phyloP scores from a whole-genome alignment of 306 rosid species.

The Begonia masoniana region DNA sequence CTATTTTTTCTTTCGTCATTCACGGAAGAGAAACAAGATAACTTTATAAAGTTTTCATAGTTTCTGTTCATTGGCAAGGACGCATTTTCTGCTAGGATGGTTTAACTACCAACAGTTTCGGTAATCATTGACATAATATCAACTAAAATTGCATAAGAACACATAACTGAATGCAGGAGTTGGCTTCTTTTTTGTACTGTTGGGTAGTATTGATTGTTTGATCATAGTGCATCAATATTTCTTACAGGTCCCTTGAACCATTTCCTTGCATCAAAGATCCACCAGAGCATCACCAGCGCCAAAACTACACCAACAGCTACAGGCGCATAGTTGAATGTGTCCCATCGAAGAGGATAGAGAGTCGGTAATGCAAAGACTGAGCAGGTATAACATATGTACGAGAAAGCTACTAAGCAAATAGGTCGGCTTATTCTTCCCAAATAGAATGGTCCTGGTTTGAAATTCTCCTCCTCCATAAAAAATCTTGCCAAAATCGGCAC shows the following conservation, averaged over 20 bases:
- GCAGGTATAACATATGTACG: conserved; percentile 17
- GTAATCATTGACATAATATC: too few species aligned
- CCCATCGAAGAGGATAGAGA: conserved; percentile 8
- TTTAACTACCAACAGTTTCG: too few species aligned
- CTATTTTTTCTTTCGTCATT: too few species aligned
- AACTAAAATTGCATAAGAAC: too few species aligned
- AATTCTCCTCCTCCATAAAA: conserved; percentile 14
- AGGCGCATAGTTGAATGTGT: conserved; percentile 15
- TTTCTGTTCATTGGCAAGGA: too few species aligned
- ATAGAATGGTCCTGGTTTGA: conserved; percentile 20
- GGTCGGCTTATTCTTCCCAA: conserved; percentile 15
- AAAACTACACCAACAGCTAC: conserved; percentile 6
- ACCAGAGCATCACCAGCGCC: conserved; percentile 14
- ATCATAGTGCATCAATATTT: conserved; percentile 9
- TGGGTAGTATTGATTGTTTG: too few species aligned
- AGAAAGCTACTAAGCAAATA: conserved; percentile 14
- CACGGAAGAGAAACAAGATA: too few species aligned
- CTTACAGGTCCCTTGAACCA: conserved; percentile 31
- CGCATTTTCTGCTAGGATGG: too few species aligned
- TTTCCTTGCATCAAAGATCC: conserved; percentile 18
- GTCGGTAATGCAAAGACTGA: conserved; percentile 17
- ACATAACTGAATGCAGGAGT: too few species aligned
- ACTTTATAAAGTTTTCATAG: too few species aligned
- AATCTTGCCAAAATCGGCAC: conserved; percentile 18
- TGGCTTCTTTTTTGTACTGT: too few species aligned